These are phyloP conservation scores for Abrus pulchellus DNA, from an alignment of 306 rosid species.

Conservation along the genomic window DNA sequence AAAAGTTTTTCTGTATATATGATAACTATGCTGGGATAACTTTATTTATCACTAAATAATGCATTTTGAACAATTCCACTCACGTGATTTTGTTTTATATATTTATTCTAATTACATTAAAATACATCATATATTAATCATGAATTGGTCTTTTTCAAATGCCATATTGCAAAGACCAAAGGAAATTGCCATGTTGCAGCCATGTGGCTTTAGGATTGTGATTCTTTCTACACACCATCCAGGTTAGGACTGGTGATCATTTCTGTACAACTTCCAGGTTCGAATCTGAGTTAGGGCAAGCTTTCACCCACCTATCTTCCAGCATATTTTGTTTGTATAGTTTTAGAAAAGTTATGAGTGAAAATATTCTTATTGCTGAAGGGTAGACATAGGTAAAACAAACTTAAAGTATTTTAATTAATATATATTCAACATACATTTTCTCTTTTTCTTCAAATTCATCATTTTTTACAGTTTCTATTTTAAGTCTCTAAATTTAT, in stretches of 20 bases:
- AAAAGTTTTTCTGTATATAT: background rate
- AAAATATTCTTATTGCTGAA: background rate
- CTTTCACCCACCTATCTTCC: background rate
- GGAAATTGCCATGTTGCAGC: slow-evolving; percentile 10
- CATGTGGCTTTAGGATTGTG: slow-evolving; percentile 18
- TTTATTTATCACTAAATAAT: background rate
- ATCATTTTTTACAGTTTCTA: background rate
- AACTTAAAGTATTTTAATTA: background rate
- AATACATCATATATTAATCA: background rate
- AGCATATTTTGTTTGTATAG: background rate
- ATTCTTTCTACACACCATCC: background rate
- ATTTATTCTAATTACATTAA: background rate
- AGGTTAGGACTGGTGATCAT: too few species aligned
- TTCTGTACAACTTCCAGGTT: slow-evolving; percentile 1
- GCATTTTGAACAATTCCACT: slow-evolving; percentile 33
- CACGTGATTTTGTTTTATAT: slow-evolving; percentile 24
- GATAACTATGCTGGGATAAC: background rate
- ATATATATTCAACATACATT: background rate
- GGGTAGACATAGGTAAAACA: background rate
- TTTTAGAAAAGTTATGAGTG: background rate
- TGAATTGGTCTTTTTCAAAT: background rate
- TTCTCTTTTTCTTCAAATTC: background rate
- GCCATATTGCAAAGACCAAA: slow-evolving; percentile 9
- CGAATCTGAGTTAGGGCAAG: background rate
- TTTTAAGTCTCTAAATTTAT: background rate